Evolutionary conservation across 306 rosid species (phyloP), one percentile per base, ranked within the genome.

Genomic region (Begonia peltatifolia): DNA sequence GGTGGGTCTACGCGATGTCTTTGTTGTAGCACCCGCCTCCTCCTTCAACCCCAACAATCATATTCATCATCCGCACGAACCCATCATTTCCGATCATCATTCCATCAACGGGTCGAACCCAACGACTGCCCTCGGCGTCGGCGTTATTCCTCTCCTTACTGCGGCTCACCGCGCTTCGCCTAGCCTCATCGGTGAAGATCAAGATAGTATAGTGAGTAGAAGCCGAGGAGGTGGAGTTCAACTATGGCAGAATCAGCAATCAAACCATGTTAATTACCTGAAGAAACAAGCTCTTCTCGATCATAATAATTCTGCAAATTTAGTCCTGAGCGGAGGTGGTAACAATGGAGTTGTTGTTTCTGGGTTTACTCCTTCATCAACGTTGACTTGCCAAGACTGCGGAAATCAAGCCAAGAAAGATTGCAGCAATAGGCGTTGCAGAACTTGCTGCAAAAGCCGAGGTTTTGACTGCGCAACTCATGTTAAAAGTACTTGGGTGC

Each of bases 321-420:
- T 10, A 15, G 5, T 14, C 54, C 11, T 15, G 6, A 9, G 9
- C 2, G 53, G 22, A 12, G 17, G 22, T 17, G 54, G 36, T 71
- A 11, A 42, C 62, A 53, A 22, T 10, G 54, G 60, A 46, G 54
- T 35, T 36, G 62, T 5, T 56, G 59, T 11, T 2, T 60, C 47
- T 1, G 61, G 60, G 73, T 58, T 0, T 63, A 75, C 80, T 14
- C 59, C 84, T 4, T 70, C 74, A 2, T 43, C 74, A 0, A 56
- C 63, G 0, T 63, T 74, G 23, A 63, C 86, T 12, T 87, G 96
- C 14, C 94, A 87, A 57, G 97, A 90, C 53, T 90, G 97, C 25
- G 97, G 97, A 8, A 90, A 90, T 67, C 97, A 90, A 51, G 94
- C 97, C 0, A 90, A 90, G 84, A 90, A 90, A 25, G 97, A 90